Evolutionary conservation across 2,329 filamentous ascomycete species (phyloP), one percentile per base, ranked within the genome.

Genomic region (Penicillium janthinellum): DNA sequence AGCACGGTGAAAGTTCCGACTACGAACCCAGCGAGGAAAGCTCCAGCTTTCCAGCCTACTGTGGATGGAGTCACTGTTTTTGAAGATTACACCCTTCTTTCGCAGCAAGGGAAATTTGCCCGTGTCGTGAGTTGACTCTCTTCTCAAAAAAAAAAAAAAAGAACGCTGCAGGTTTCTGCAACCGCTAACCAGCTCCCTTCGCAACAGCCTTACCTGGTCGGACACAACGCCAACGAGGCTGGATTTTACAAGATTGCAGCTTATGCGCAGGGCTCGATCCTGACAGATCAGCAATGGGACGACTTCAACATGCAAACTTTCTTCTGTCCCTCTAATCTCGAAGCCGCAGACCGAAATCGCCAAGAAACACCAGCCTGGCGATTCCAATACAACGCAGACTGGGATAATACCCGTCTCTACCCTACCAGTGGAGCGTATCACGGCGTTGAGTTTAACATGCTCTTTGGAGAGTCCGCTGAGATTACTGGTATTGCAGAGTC

Each of bases 311-410:
- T 79, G 10, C 74, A 81, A 41, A 79, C 77, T 0, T 82, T 81
- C 52, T 78, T 78, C 22, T 22, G 22, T 22, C 22, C 22, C 3
- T 22, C 22, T 22, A 22, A 22, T 22, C 22, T 22, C 3, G 22
- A 22, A 22, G 22, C 22, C 22, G 22, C 22, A 22, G 22, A 22
- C 22, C 22, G 22, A 22, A 22, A 22, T 22, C 22, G 22, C 22
- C 22, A 22, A 2, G 2, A 68, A 5, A 72, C 79, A 1, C 71
- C 78, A 0, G 67, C 76, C 10, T 84, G 79, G 77, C 72, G 72
- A 3, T 82, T 78, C 44, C 78, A 80, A 31, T 83, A 82, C 62
- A 73, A 79, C 52, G 81, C 75, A 20, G 80, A 83, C 61, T 84
- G 79, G 78, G 62, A 77, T n/a, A 83, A 82, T 57, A 78, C 79